Base-by-base conservation (phyloP, 768 basidiomycete species). In the Leccinum sublutescens region DNA sequence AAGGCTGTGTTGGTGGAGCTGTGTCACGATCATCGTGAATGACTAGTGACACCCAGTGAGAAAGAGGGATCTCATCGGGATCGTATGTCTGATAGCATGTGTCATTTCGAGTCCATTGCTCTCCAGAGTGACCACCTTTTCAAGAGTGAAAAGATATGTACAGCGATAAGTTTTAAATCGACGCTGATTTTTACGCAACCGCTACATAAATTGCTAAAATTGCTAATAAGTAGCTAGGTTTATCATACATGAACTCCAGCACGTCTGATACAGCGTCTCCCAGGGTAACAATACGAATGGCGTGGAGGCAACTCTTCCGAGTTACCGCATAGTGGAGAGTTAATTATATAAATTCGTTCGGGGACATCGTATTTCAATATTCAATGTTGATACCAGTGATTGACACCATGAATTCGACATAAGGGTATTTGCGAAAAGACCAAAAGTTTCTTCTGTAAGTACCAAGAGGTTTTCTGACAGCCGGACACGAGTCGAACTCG, bases 351-450 rank as follows among this genome's bases (percentile, higher is more conserved):
- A 33, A 29, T 19, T 29, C 21, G 5, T 48, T 47, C 31, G 21
- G 9, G 23, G 25, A 9, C 11, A 25, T 34, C 29, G n/a, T n/a
- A 57, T 31, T 43, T 25, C 29, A 55, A 29, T 12, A 31, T 56
- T 31, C 31, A 57, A n/a, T 9, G 45, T 38, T 40, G 27, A 38
- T 34, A 43, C 4, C 40, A 43, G 7, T n/a, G 40, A 43, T 43
- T 6, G 25, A 31, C 25, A 54, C 64, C 55, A 55, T 54, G 57
- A 45, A 66, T 54, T 19, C 21, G 17, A 52, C 50, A n/a, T 36
- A 36, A 59, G 29, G n/a, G 36, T 52, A 29, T 48, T 21, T 25
- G 15, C 15, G 12, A n/a, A 27, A 47, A 33, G 27, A 36, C 8
- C 14, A 36, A 40, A 50, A 14, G 6, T 56, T 51, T 38, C 15